Conservation (phyloP, 768 basidiomycete genomes). For the Tylopilus subfusipes region DNA sequence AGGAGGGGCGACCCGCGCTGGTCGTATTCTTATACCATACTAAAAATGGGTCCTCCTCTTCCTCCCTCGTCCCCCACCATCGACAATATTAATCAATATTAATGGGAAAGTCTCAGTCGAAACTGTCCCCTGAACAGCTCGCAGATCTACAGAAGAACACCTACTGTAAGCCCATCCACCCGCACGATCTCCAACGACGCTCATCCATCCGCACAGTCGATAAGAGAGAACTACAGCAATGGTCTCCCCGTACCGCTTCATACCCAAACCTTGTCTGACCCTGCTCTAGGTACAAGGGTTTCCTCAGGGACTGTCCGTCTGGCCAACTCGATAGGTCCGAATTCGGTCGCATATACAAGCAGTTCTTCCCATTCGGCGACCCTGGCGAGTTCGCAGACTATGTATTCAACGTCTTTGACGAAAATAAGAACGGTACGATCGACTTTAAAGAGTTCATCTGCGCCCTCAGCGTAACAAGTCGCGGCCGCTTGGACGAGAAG, state of each 20-base stretch:
- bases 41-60: constrained; percentile 25
- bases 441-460: constrained; percentile 99
- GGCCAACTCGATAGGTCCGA: constrained; percentile 95
- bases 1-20: constrained; percentile 11
- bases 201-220: constrained; percentile 58
- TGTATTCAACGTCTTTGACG: constrained; percentile 97
- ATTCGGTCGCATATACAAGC: constrained; percentile 97
- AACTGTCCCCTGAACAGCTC: constrained; percentile 91
- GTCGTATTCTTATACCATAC: constrained; percentile 33
- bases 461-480: constrained; percentile 90
- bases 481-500: constrained; percentile 95
- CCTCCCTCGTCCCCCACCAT: constrained; percentile 7
- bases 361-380: constrained; percentile 99
- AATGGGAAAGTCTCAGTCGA: constrained; percentile 99
- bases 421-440: constrained; percentile 93
- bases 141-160: constrained; percentile 96
- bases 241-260: constrained; percentile 43
- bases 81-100: too few species aligned
- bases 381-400: constrained; percentile 96
- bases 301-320: constrained; percentile 97
- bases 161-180: constrained; percentile 63
- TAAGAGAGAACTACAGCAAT: constrained; percentile 96
- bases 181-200: constrained; percentile 11
- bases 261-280: constrained; percentile 8
- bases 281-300: constrained; percentile 88